Conservation (phyloP, 1,139 yeast genomes). For the Blastobotrys apis region DNA sequence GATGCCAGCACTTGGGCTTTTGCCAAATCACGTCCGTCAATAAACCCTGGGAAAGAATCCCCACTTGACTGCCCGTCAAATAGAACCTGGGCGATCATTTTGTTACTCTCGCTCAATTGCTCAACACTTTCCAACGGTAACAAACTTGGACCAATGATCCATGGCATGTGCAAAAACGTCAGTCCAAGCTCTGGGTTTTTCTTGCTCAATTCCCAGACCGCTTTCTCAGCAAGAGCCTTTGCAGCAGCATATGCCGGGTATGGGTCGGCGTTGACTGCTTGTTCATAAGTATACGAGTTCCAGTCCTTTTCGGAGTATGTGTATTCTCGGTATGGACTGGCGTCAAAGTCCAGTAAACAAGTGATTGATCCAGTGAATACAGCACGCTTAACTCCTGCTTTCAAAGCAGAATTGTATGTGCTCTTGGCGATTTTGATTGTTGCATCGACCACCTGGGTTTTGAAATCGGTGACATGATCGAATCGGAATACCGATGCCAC, state of each 20-base stretch:
- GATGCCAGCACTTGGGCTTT: not conserved
- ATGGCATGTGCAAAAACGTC: not conserved
- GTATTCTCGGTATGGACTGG: not conserved
- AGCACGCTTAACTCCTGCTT: not conserved
- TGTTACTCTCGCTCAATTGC: not conserved
- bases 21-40: conserved; percentile 7
- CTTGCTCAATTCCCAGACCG: not conserved
- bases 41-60: not conserved
- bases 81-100: not conserved
- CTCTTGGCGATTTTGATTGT: not conserved
- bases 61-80: not conserved
- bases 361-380: conserved; percentile 6
- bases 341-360: not conserved
- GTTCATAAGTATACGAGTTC: not conserved
- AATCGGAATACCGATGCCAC: conserved; percentile 3
- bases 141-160: conserved; percentile 6
- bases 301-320: not conserved
- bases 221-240: not conserved
- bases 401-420: not conserved
- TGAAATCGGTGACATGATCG: not conserved
- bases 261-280: not conserved
- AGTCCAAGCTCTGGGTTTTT: not conserved
- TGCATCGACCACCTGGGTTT: conserved; percentile 1
- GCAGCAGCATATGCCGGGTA: not conserved
- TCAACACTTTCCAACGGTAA: not conserved